Evolutionary conservation across 805 yeast genomes (phyloP).

Genomic region (Barnettozyma botsteinii): DNA sequence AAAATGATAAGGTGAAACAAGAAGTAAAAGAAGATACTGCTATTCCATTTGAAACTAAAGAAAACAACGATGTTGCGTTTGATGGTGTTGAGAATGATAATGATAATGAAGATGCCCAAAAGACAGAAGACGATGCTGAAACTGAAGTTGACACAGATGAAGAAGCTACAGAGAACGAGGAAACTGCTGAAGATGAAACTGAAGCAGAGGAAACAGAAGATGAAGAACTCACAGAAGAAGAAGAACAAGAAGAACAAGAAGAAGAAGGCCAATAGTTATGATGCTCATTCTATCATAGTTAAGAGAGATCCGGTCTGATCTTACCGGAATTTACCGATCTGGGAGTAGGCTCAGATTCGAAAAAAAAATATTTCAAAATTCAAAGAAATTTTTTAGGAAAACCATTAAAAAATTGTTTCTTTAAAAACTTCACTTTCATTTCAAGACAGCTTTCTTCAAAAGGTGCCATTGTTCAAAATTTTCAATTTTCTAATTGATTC

Average conservation of each 20-base stretch:
- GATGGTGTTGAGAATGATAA: slow-evolving; percentile 2
- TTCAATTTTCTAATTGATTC: not conserved
- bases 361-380: not conserved
- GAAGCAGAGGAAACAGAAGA: slow-evolving; percentile 6
- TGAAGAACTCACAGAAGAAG: slow-evolving; percentile 7
- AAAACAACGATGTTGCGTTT: no score
- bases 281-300: no score
- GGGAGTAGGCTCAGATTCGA: slow-evolving; percentile 1
- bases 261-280: not conserved
- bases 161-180: slow-evolving; percentile 7
- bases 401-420: not conserved
- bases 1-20: not conserved
- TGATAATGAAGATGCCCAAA: slow-evolving; percentile 8
- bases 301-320: slow-evolving; percentile 1
- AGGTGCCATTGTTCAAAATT: not conserved
- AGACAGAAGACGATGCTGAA: slow-evolving; percentile 6
- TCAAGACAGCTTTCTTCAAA: not conserved
- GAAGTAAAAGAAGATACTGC: not conserved
- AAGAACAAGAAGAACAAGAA: slow-evolving; percentile 3
- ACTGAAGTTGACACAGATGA: slow-evolving; percentile 5
- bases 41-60: not conserved
- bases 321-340: slow-evolving; percentile 3
- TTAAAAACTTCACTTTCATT: not conserved
- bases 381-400: not conserved
- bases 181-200: slow-evolving; percentile 4